phyloP scores from a whole-genome alignment of 2,329 filamentous ascomycete species.

The Gyromitra esculenta region DNA sequence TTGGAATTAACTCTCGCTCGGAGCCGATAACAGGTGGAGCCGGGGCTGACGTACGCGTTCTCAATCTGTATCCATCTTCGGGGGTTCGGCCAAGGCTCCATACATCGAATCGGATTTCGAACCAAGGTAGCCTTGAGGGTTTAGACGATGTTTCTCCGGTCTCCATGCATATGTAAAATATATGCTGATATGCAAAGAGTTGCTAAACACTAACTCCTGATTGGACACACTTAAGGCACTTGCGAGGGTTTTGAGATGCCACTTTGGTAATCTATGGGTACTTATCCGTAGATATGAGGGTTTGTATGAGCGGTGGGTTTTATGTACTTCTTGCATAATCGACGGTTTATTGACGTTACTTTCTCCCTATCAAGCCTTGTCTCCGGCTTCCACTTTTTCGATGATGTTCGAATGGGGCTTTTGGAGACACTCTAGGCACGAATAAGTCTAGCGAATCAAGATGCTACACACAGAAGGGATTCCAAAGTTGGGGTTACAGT shows the following conservation, averaged over 20 bases:
- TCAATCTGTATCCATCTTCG: not conserved
- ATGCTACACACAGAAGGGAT: not conserved
- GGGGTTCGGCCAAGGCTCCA: not conserved
- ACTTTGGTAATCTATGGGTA: not conserved
- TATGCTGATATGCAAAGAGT: not conserved
- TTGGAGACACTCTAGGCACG: not conserved
- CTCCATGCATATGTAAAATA: not conserved
- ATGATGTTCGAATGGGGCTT: not conserved
- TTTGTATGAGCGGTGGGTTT: not conserved
- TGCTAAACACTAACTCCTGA: not conserved
- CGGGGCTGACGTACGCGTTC: not conserved
- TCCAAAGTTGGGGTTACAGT: not conserved
- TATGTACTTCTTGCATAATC: not conserved
- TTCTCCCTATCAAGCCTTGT: not conserved
- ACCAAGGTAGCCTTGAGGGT: not conserved
- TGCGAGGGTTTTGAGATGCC: not conserved
- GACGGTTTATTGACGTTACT: not conserved
- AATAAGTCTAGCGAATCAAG: not conserved
- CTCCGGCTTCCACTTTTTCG: not conserved
- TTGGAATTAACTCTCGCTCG: not conserved
- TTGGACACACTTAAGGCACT: not conserved
- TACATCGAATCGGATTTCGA: not conserved
- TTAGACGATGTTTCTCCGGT: not conserved
- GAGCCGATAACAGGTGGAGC: not conserved
- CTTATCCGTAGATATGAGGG: not conserved